phyloP scores from a whole-genome alignment of 768 basidiomycete species.

The Daedaleopsis sinensis region DNA sequence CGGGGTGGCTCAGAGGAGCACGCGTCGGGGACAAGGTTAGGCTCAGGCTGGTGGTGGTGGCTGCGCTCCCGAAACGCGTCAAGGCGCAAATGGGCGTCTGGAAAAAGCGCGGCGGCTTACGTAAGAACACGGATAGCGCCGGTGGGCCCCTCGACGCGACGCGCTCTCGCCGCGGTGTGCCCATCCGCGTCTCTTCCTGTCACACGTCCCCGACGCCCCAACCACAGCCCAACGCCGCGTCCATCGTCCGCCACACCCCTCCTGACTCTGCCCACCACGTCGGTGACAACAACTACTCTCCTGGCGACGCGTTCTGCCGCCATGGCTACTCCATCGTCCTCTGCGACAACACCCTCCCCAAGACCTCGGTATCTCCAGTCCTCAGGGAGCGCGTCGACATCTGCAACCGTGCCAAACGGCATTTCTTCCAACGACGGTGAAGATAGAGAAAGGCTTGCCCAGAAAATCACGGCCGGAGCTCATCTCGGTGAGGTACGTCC shows the following conservation, averaged over 20 bases:
- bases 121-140: slow-evolving; percentile 22
- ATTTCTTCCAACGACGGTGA: slow-evolving; percentile 50
- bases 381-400: slow-evolving; percentile 40
- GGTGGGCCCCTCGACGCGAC: slow-evolving; percentile 26
- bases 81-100: slow-evolving; percentile 16
- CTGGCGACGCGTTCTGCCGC: slow-evolving; percentile 15
- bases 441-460: slow-evolving; percentile 65
- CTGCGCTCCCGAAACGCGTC: slow-evolving; percentile 1
- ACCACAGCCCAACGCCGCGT: slow-evolving; percentile 17
- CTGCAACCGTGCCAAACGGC: slow-evolving; percentile 40
- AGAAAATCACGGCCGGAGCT: slow-evolving; percentile 78
- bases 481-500: slow-evolving; percentile 72
- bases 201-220: slow-evolving; percentile 28
- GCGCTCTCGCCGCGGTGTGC: slow-evolving; percentile 29
- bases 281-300: not conserved
- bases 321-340: slow-evolving; percentile 83
- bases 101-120: slow-evolving; percentile 19
- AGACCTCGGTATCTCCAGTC: slow-evolving; percentile 63
- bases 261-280: slow-evolving; percentile 4
- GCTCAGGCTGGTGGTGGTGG: too few species aligned
- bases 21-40: too few species aligned
- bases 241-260: slow-evolving; percentile 4
- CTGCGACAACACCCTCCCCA: slow-evolving; percentile 82
- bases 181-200: slow-evolving; percentile 28
- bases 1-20: not conserved